phyloP scores from a whole-genome alignment of 1,284 basidiomycete genomes.

The Ganoderma multipileum region DNA sequence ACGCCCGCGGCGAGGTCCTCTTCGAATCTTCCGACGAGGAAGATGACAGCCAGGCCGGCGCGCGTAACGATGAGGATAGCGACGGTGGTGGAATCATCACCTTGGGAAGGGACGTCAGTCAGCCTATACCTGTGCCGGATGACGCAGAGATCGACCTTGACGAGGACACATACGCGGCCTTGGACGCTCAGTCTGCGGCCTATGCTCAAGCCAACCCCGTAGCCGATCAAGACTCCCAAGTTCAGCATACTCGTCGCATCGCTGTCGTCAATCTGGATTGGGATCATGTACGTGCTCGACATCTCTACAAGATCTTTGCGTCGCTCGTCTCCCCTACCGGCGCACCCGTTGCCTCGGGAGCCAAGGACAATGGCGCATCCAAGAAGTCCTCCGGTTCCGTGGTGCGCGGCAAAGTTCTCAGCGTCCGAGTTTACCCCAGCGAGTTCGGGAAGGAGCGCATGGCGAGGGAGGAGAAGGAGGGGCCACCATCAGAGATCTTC shows the following conservation, averaged over 20 bases:
- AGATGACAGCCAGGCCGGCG: constrained; percentile 50
- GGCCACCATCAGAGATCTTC: constrained; percentile 91
- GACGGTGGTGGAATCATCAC: constrained; percentile 58
- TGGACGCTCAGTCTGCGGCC: constrained; percentile 77
- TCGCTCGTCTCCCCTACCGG: constrained; percentile 80
- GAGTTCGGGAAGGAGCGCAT: constrained; percentile 93
- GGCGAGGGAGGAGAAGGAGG: constrained; percentile 88
- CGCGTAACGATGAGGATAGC: constrained; percentile 53
- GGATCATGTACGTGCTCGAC: constrained; percentile 93
- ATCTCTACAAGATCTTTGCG: constrained; percentile 93
- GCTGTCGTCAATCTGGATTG: constrained; percentile 98
- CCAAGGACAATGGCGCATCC: constrained; percentile 32
- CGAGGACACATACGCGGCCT: constrained; percentile 72
- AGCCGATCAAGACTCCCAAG: constrained; percentile 43
- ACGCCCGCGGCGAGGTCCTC: constrained; percentile 88
- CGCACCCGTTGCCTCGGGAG: constrained; percentile 42
- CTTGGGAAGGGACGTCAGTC: constrained; percentile 52
- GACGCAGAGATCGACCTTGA: constrained; percentile 80
- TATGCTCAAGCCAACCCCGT: constrained; percentile 56
- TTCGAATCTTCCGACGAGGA: constrained; percentile 91
- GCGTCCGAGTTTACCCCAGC: constrained; percentile 89
- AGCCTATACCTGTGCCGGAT: constrained; percentile 51
- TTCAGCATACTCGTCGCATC: constrained; percentile 73
- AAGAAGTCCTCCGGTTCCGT: constrained; percentile 39
- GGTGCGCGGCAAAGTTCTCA: constrained; percentile 69